These are phyloP conservation scores for Aureobasidium melanogenum DNA, from an alignment of 2,329 filamentous ascomycete species.

Conservation along the genomic window DNA sequence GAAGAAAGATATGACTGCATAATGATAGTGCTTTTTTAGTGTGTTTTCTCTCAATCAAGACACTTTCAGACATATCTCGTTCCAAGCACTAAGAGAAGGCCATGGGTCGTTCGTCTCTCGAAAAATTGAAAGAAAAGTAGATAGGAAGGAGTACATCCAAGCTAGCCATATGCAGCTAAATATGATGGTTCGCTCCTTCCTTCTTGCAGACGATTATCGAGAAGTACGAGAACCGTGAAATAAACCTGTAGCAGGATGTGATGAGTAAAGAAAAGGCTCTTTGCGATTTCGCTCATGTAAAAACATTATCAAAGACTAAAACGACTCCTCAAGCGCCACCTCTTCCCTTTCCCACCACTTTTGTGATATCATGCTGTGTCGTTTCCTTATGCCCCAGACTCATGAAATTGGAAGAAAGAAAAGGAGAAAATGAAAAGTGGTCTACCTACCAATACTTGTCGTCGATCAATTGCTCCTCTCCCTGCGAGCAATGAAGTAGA, in stretches of 20 bases:
- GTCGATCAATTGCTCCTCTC: slow-evolving; percentile 42
- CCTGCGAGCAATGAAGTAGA: slow-evolving; percentile 66
- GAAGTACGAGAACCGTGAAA: neutral
- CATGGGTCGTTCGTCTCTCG: too few species aligned
- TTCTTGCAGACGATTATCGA: neutral
- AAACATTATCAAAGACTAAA: neutral
- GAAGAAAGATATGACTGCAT: neutral
- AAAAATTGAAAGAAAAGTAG: too few species aligned
- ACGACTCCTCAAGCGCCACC: neutral
- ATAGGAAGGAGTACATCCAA: neutral
- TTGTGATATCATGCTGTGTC: slow-evolving; percentile 6
- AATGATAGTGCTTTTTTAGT: neutral
- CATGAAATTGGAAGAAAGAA: neutral
- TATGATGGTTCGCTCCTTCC: neutral
- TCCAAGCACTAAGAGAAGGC: too few species aligned
- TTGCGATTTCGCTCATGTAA: neutral
- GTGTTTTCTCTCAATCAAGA: neutral
- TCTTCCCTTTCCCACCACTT: neutral
- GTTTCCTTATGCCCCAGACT: neutral
- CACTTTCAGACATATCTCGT: neutral
- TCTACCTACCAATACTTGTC: neutral
- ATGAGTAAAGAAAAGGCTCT: neutral
- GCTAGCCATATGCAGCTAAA: neutral
- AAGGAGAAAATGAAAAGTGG: neutral
- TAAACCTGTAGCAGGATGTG: too few species aligned